Conservation (phyloP, 495 filamentous ascomycete species). For the Aspergillus homomorphus region DNA sequence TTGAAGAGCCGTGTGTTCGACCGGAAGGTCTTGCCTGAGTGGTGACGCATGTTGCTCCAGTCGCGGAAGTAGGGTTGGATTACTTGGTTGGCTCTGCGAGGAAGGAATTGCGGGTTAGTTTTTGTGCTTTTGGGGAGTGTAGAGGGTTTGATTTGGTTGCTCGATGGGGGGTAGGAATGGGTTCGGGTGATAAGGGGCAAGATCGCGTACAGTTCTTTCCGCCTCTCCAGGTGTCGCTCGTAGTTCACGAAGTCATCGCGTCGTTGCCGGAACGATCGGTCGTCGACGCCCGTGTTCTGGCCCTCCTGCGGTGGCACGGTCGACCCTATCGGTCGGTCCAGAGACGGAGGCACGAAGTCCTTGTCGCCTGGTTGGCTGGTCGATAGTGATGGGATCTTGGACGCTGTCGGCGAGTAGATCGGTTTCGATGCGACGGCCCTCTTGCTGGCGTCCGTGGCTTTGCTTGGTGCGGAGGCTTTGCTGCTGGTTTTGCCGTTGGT, state of each 20-base stretch:
- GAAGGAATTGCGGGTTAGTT: slow-evolving; percentile 5
- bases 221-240: slow-evolving; percentile 71
- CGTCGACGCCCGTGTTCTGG: slow-evolving; percentile 76
- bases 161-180: neutral
- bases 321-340: slow-evolving; percentile 80
- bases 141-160: no score
- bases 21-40: slow-evolving; percentile 85
- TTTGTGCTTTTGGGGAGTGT: neutral
- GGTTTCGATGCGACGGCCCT: slow-evolving; percentile 30
- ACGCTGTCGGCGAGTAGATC: slow-evolving; percentile 25
- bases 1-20: slow-evolving; percentile 75
- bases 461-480: slow-evolving; percentile 9
- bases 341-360: slow-evolving; percentile 63
- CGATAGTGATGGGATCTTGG: slow-evolving; percentile 1
- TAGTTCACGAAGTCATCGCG: slow-evolving; percentile 81
- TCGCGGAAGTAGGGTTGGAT: slow-evolving; percentile 88
- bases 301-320: slow-evolving; percentile 65
- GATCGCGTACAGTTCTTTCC: slow-evolving; percentile 63
- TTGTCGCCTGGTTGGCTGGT: slow-evolving; percentile 45
- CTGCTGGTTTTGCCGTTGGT: slow-evolving; percentile 25
- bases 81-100: slow-evolving; percentile 52
- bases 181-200: neutral
- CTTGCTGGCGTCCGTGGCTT: slow-evolving; percentile 6
- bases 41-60: slow-evolving; percentile 75
- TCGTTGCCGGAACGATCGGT: slow-evolving; percentile 60